Base-by-base conservation (phyloP, 1,284 basidiomycete species). In the Trichosporon coremiiforme region DNA sequence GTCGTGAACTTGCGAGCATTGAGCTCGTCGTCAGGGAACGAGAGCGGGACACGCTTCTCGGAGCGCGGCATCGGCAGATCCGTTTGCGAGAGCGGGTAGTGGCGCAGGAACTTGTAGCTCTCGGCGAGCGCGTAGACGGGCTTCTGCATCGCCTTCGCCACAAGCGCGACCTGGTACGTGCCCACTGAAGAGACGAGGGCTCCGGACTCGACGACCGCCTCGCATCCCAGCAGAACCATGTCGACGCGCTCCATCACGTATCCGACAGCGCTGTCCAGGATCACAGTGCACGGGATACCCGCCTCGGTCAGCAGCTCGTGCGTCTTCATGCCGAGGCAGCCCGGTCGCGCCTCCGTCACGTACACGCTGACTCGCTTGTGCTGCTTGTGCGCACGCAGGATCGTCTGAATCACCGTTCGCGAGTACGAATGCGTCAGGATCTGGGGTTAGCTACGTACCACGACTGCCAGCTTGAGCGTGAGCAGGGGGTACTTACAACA, bases 101-200 rank as follows among this genome's bases (percentile, higher is more conserved):
- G 87, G 73, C 97, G 91, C 79, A 98, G 90, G 83, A 99, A 98
- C 85, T 99, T 99, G 88, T 95, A 99, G 83, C 93, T 94, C 85
- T 99, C 95, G 36, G 95, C 95, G 53, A 98, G 87, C 36, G 95
- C 95, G 84, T 98, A 99, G 81, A 99, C 95, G 2, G 97, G 96
- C 81, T 96, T 98, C 77, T 94, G 92, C 69, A 91, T 89, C 38
- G 93, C 91, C 83, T 95, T 95, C 68, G 97, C 96, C 70, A 98
- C 92, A 75, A 98, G 91, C 2, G 95, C 97, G 78, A 98, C 94
- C 82, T 98, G 94, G 83, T 94, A 95, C 74, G 94, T 95, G 63
- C 95, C 96, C 60, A 94, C 91, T 36, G 91, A 85, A 71, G 86
- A 87, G n/a, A 80, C 77, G 62, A 80, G 75, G 8, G 85, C 84